Evolutionary conservation across 176 grass and related monocot genomes (phyloP).

Genomic region (Musa troglodytarum): DNA sequence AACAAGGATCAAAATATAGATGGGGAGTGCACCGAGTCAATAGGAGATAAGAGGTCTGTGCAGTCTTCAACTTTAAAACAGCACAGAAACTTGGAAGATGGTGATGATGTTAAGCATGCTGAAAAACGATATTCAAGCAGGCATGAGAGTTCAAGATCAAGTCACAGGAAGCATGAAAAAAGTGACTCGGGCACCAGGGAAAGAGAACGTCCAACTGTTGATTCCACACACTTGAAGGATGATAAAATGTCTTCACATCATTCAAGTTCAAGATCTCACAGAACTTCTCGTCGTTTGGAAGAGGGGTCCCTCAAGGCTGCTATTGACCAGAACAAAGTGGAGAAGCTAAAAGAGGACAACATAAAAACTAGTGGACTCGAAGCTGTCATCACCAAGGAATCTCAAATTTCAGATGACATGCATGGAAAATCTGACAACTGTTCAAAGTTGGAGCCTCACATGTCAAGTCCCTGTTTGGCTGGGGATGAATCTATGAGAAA

Average conservation of each 20-base stretch:
- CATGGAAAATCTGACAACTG: slow-evolving; percentile 6
- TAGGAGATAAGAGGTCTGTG: slow-evolving; percentile 27
- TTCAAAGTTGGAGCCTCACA: slow-evolving; percentile 8
- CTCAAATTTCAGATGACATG: slow-evolving; percentile 25
- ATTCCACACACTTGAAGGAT: slow-evolving; percentile 6
- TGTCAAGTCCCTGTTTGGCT: not conserved
- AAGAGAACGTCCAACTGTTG: not conserved
- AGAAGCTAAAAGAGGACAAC: slow-evolving; percentile 32
- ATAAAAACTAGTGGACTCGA: not conserved
- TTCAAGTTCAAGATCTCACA: slow-evolving; percentile 40
- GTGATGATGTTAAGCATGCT: slow-evolving; percentile 8
- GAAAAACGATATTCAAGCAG: slow-evolving; percentile 27
- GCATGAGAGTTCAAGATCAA: slow-evolving; percentile 14
- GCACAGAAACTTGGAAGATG: slow-evolving; percentile 20
- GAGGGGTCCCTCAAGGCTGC: slow-evolving; percentile 26
- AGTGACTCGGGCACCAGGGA: slow-evolving; percentile 5
- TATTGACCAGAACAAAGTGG: slow-evolving; percentile 25
- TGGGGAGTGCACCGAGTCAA: slow-evolving; percentile 18
- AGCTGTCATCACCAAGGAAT: slow-evolving; percentile 3
- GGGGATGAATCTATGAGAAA: slow-evolving; percentile 3
- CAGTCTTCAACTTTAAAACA: slow-evolving; percentile 36
- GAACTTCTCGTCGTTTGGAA: slow-evolving; percentile 38
- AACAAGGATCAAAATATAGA: slow-evolving; percentile 29
- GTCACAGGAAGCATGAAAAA: slow-evolving; percentile 16
- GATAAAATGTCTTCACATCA: slow-evolving; percentile 25